Conservation (phyloP, 257 asterid species). For the Lithospermum erythrorhizon region DNA sequence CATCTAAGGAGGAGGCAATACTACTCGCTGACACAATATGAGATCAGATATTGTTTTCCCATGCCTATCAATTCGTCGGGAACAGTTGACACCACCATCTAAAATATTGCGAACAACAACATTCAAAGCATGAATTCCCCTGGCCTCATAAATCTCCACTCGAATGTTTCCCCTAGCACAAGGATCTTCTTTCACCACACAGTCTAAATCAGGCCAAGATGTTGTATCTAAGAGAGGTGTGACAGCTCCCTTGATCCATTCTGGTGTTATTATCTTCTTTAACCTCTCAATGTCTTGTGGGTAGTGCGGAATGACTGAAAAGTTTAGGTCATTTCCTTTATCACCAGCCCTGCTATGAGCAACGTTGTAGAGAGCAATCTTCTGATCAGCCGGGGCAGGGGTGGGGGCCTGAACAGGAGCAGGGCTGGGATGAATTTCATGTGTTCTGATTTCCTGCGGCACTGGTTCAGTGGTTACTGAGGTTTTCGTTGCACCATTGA, state of each 20-base stretch:
- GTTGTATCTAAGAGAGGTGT: slow-evolving; percentile 48
- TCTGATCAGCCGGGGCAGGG: slow-evolving; percentile 39
- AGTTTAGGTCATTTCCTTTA: slow-evolving; percentile 80
- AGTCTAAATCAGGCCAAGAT: slow-evolving; percentile 35
- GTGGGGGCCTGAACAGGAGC: slow-evolving; percentile 27
- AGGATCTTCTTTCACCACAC: slow-evolving; percentile 31
- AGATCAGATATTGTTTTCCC: slow-evolving; percentile 83
- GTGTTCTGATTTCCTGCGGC: slow-evolving; percentile 15
- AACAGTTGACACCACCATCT: slow-evolving; percentile 96
- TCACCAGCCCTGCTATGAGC: slow-evolving; percentile 94
- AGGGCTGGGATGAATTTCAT: slow-evolving; percentile 21
- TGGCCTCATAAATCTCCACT: slow-evolving; percentile 81
- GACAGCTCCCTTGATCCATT: slow-evolving; percentile 64
- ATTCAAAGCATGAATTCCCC: slow-evolving; percentile 66
- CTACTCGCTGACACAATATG: slow-evolving; percentile 52
- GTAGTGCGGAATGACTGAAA: slow-evolving; percentile 78
- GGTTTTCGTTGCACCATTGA: slow-evolving; percentile 11
- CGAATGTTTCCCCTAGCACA: slow-evolving; percentile 42
- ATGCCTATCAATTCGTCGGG: slow-evolving; percentile 88
- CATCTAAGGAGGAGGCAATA: slow-evolving; percentile 46
- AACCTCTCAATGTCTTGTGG: slow-evolving; percentile 73
- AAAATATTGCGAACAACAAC: slow-evolving; percentile 70
- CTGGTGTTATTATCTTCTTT: slow-evolving; percentile 47
- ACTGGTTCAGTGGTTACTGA: slow-evolving; percentile 14
- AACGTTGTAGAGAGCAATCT: slow-evolving; percentile 47